These are phyloP conservation scores for Trichosporon coremiiforme DNA, from an alignment of 1,284 basidiomycete species.

Conservation along the genomic window DNA sequence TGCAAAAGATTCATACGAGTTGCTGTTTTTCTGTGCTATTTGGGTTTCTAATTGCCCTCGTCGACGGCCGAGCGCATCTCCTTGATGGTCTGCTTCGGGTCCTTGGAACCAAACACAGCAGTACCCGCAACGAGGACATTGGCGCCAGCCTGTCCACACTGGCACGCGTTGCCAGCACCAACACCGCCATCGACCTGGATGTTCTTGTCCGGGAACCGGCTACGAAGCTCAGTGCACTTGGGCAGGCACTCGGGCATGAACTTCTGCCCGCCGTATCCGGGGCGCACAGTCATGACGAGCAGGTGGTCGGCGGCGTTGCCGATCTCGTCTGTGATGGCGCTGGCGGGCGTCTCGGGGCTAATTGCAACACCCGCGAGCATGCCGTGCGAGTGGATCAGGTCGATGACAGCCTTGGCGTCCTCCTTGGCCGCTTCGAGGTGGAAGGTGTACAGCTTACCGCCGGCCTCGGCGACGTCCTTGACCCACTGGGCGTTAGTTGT, in stretches of 20 bases:
- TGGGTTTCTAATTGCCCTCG: slow-evolving; percentile 35
- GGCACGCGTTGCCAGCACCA: slow-evolving; percentile 82
- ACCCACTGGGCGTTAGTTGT: slow-evolving; percentile 72
- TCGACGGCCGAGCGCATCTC: slow-evolving; percentile 72
- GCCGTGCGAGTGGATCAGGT: slow-evolving; percentile 65
- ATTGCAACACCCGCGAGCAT: slow-evolving; percentile 95
- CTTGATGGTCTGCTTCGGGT: slow-evolving; percentile 76
- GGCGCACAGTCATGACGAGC: slow-evolving; percentile 96
- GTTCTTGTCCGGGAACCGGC: slow-evolving; percentile 83
- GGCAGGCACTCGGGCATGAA: slow-evolving; percentile 87
- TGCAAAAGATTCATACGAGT: slow-evolving; percentile 13
- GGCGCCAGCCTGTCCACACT: slow-evolving; percentile 89
- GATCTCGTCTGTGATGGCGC: slow-evolving; percentile 78
- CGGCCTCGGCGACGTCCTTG: slow-evolving; percentile 90
- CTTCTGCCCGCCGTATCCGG: slow-evolving; percentile 92
- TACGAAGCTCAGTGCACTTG: slow-evolving; percentile 83
- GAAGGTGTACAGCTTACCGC: slow-evolving; percentile 94
- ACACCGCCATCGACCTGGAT: slow-evolving; percentile 99
- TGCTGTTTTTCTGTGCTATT: background rate
- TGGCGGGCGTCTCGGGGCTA: slow-evolving; percentile 85
- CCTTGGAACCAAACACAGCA: slow-evolving; percentile 82
- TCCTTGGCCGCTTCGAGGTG: slow-evolving; percentile 88
- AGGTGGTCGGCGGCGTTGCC: slow-evolving; percentile 83
- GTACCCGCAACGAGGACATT: slow-evolving; percentile 99
- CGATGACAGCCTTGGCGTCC: slow-evolving; percentile 72